A percentile compares a stretch with the other conserved stretches of the same genome.
phyloP scores from a whole-genome alignment of 2,329 filamentous ascomycete species.

The Fusarium sp. region DNA sequence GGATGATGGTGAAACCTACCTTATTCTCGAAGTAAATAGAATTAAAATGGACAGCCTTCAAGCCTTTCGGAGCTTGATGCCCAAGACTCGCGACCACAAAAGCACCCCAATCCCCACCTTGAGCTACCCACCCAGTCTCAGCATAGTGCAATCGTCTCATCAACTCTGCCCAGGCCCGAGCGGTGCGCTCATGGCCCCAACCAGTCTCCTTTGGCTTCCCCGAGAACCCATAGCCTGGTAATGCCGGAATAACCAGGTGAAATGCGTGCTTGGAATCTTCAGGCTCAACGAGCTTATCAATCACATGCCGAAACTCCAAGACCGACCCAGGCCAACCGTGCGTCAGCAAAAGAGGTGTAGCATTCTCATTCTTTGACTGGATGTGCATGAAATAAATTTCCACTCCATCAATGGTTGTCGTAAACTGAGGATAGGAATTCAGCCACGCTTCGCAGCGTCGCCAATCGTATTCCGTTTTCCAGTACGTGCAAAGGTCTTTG shows the following conservation, averaged over 20 bases:
- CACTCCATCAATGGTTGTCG: conserved; percentile 3
- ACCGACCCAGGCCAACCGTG: conserved; percentile 24
- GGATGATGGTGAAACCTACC: neutral
- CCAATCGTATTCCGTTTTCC: conserved; percentile 15
- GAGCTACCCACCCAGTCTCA: conserved; percentile 5
- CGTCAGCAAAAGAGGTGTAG: conserved; percentile 4
- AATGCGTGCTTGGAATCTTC: conserved; percentile 1
- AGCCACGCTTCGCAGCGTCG: conserved; percentile 5
- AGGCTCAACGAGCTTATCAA: conserved; percentile 4
- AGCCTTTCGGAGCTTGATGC: conserved; percentile 7
- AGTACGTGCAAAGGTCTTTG: conserved; percentile 3
- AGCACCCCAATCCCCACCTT: conserved; percentile 24
- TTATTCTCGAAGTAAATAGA: conserved; percentile 19
- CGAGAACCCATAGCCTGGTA: conserved; percentile 20
- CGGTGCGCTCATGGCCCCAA: conserved; percentile 4
- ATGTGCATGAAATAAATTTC: conserved; percentile 18
- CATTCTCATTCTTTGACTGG: conserved; percentile 1
- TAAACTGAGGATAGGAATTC: conserved; percentile 13
- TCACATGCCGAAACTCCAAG: conserved; percentile 7
- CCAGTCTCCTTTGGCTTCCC: conserved; percentile 13
- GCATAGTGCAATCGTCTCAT: conserved; percentile 4
- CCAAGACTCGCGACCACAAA: conserved; percentile 3
- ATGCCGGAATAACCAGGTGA: conserved; percentile 12
- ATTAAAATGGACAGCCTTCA: conserved; percentile 22
- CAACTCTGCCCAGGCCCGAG: conserved; percentile 11